Base-by-base conservation (phyloP, 2,329 filamentous ascomycete genomes). In the Fragosphaeria purpurea region DNA sequence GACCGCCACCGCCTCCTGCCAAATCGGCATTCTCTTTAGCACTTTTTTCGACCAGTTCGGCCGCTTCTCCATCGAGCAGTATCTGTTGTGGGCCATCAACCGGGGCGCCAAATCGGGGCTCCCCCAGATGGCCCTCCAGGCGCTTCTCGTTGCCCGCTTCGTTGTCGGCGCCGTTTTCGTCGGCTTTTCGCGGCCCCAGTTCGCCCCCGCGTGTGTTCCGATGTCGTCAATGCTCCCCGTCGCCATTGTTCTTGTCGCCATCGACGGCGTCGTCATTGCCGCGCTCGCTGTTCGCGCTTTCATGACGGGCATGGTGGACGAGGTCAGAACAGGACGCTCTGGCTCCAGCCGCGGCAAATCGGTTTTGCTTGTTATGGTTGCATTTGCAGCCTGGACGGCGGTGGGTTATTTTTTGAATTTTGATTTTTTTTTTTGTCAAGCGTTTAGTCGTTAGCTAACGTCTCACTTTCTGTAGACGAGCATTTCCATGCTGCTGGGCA, bases 31-130 rank as follows among this genome's bases (percentile, higher is more conserved):
- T 43, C 66, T 72, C 37, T 73, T 81, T 57, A 70, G 73, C 44
- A 69, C 75, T 7, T 57, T 71, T 31, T 79, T 81, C 61, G 79
- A 82, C 56, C 78, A 82, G 60, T 59, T 80, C 31, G 73, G 73
- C 13, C 70, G 79, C 46, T 63, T 75, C 46, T 68, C 73, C 38
- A 61, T 79, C 50, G 71, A 79, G 56, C 77, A 80, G 59, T 76
- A 73, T 51, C 60, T 80, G 5, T 56, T 77, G 42, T 80, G 76
- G 74, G 68, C 67, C 5, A 65, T 75, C 52, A 71, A 69, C 57
- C n/a, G 63, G 60, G 56, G 63, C 13, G 46, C 56, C 44, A 60
- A 58, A 47, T 7, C 65, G 35, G 65, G 69, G 35, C 46, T 55
- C 3, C 56, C 62, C 7, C 66, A 67, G 53, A 61, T 74, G 13